Evolutionary conservation across 1,284 basidiomycete genomes (phyloP).

Genomic region (Vanrija pseudolonga): DNA sequence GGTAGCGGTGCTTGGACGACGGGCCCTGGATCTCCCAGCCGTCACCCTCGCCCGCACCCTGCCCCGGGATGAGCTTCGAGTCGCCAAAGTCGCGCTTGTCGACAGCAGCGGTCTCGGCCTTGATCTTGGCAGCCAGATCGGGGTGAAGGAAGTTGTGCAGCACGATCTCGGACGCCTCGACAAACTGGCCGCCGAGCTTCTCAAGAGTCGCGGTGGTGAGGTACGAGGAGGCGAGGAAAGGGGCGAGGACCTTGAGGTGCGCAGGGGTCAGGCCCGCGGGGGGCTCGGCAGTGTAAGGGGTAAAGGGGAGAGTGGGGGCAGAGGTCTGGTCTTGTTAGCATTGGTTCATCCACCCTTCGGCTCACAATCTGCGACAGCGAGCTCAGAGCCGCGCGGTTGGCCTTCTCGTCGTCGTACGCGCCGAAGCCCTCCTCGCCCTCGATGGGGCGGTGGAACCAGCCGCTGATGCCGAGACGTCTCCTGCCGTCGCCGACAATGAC

Average conservation of each 20-base stretch:
- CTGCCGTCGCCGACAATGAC: slow-evolving; percentile 77
- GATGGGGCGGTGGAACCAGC: slow-evolving; percentile 94
- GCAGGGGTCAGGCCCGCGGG: slow-evolving; percentile 58
- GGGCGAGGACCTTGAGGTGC: slow-evolving; percentile 66
- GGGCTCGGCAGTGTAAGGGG: slow-evolving; percentile 37
- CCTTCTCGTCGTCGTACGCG: slow-evolving; percentile 59
- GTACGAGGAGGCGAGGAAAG: slow-evolving; percentile 88
- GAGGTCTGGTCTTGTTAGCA: slow-evolving; percentile 55
- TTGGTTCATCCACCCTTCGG: neutral
- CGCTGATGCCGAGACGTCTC: slow-evolving; percentile 80
- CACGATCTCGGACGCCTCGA: slow-evolving; percentile 82
- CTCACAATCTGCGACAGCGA: slow-evolving; percentile 49
- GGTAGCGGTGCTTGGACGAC: slow-evolving; percentile 91
- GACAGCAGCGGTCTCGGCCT: slow-evolving; percentile 60
- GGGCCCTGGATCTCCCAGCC: slow-evolving; percentile 78
- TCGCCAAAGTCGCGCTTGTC: slow-evolving; percentile 60
- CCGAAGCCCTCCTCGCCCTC: slow-evolving; percentile 85
- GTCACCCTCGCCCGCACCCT: slow-evolving; percentile 54
- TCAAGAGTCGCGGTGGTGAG: slow-evolving; percentile 76
- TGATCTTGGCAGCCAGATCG: slow-evolving; percentile 64
- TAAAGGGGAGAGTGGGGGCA: slow-evolving; percentile 53
- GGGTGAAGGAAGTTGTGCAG: slow-evolving; percentile 78
- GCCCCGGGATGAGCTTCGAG: slow-evolving; percentile 57
- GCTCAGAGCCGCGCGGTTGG: slow-evolving; percentile 62
- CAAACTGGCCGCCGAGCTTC: slow-evolving; percentile 75